Evolutionary conservation across 2,329 filamentous ascomycete genomes (phyloP), one percentile per base, ranked within the genome.

Genomic region (Calonectria ilicicola): DNA sequence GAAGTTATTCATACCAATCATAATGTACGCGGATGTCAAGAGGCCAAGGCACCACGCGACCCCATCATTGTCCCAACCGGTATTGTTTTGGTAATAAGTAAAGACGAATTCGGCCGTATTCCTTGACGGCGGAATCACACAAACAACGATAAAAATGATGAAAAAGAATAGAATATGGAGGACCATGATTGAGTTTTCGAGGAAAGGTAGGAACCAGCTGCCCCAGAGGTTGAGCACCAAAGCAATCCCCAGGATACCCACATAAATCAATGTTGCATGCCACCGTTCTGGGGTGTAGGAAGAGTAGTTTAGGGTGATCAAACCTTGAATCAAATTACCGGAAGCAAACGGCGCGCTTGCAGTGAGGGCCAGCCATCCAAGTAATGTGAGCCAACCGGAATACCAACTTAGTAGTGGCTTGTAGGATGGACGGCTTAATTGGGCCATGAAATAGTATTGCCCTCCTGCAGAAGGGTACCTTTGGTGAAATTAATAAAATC

Each of bases 381-480:
- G 29, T 10, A 64, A 23, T 12, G 58, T 63, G 21, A 67, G 40
- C n/a, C 62, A 73, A 6, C 67, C 71, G 15, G 71, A 42, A 12
- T 53, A 44, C 63, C 21, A 65, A 1, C n/a, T 63, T 2, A 44
- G 49, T 14, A 62, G 2, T 5, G 68, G 40, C 35, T 62, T 60
- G 19, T 60, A 47, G 1, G 23, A 69, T 21, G 66, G 49, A 5
- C 60, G 53, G 15, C 15, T 65, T 5, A 72, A 17, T 35, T 44
- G 49, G 9, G 71, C 67, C 17, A 67, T 63, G 58, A 70, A 73
- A 15, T 73, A 64, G 26, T 73, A 73, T 21, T 73, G 71, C 2
- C 71, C 71, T 3, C 71, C 71, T 5, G 71, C 71, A 1, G 71
- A 49, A 27, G 95, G 95, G 27, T 63, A 63, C 58, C 58, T 63